These are phyloP conservation scores for Ephemerocybe angulata DNA, from an alignment of 768 basidiomycete genomes.

Conservation along the genomic window DNA sequence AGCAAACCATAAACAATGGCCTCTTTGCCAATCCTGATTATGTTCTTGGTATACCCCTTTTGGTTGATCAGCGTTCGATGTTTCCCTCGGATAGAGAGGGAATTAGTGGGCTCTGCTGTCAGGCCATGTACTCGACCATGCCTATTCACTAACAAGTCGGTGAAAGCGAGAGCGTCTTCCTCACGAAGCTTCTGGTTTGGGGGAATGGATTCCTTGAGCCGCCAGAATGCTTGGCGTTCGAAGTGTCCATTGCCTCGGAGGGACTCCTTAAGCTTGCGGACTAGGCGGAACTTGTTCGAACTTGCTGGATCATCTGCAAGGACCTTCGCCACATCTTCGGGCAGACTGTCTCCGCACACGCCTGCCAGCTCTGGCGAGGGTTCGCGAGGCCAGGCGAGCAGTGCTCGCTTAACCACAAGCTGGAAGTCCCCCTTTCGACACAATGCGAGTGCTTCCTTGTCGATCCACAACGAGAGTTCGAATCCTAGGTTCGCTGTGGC, in stretches of 20 bases:
- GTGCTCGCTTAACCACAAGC: constrained; percentile 47
- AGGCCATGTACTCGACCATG: constrained; percentile 63
- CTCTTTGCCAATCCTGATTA: constrained; percentile 36
- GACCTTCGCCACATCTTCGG: constrained; percentile 45
- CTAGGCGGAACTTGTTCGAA: constrained; percentile 75
- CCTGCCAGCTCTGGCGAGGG: constrained; percentile 45
- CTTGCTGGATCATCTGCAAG: constrained; percentile 58
- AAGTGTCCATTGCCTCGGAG: constrained; percentile 45
- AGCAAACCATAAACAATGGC: constrained; percentile 53
- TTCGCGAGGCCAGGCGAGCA: constrained; percentile 75
- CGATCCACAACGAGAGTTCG: constrained; percentile 63
- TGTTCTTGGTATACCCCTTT: constrained; percentile 15
- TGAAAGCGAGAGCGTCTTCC: constrained; percentile 72
- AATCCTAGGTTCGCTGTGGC: constrained; percentile 33
- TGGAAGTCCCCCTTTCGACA: constrained; percentile 34
- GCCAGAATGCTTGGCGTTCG: constrained; percentile 71
- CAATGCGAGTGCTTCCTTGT: constrained; percentile 46
- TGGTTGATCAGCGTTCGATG: constrained; percentile 29
- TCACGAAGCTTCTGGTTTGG: constrained; percentile 47
- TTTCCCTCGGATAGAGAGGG: constrained; percentile 40
- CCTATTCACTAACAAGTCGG: constrained; percentile 54
- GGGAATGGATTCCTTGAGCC: constrained; percentile 76
- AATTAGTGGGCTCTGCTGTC: constrained; percentile 43
- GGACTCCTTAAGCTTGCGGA: constrained; percentile 57
- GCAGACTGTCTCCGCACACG: constrained; percentile 43